These are phyloP conservation scores for Curvularia spicifera DNA, from an alignment of 2,329 filamentous ascomycete species.

Conservation along the genomic window DNA sequence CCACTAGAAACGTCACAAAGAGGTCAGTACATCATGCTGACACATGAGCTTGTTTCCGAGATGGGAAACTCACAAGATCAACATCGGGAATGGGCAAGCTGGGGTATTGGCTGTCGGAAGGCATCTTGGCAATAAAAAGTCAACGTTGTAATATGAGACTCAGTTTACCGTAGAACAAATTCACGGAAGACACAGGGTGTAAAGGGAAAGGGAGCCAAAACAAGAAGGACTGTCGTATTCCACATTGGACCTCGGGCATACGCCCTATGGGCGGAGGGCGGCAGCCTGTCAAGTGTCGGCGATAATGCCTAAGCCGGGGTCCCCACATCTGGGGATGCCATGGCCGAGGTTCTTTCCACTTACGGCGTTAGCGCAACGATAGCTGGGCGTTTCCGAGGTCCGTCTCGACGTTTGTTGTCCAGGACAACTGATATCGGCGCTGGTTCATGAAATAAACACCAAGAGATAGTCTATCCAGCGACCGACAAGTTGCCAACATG, in stretches of 20 bases:
- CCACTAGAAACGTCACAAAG: constrained; percentile 57
- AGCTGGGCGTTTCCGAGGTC: constrained; percentile 28
- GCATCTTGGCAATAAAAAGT: constrained; percentile 61
- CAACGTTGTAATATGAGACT: constrained; percentile 11
- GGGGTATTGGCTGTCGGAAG: constrained; percentile 70
- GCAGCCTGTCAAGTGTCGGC: constrained; percentile 15
- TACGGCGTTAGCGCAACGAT: constrained; percentile 19
- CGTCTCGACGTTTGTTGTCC: constrained; percentile 1
- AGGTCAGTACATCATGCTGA: constrained; percentile 1
- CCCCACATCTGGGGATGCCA: constrained; percentile 20
- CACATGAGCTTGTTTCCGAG: constrained; percentile 5
- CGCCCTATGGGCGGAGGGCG: constrained; percentile 12
- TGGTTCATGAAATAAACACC: not conserved
- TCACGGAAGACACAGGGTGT: constrained; percentile 11
- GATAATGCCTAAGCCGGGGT: constrained; percentile 23
- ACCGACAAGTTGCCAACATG: constrained; percentile 32
- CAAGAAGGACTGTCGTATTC: constrained; percentile 13
- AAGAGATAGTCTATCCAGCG: not conserved
- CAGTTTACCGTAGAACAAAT: not conserved
- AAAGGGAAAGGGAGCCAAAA: constrained; percentile 14
- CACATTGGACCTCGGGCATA: constrained; percentile 17
- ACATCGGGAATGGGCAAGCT: constrained; percentile 72
- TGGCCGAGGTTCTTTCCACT: constrained; percentile 32
- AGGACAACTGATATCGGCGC: not conserved
- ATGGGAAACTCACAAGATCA: constrained; percentile 60